Percentiles rank a stretch among this genome's conserved stretches.
These are phyloP conservation scores for Fusarium robinianum DNA, from an alignment of 2,329 filamentous ascomycete species.

Conservation along the genomic window DNA sequence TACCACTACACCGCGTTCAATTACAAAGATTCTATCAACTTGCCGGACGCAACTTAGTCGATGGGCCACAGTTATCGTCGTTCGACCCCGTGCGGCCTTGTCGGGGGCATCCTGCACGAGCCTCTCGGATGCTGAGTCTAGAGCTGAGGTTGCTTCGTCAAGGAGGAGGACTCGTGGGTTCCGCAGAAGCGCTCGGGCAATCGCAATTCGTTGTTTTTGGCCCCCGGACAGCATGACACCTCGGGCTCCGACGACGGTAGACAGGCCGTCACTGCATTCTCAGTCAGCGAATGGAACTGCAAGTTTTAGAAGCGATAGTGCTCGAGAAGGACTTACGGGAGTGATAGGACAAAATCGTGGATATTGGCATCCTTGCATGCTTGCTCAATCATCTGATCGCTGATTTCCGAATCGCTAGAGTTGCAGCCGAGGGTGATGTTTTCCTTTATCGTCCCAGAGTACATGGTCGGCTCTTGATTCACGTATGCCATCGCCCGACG, in stretches of 20 bases:
- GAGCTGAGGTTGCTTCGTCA: conserved; percentile 2
- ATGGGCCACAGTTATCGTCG: conserved; percentile 2
- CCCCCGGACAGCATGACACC: conserved; percentile 2
- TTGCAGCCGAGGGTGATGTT: not conserved
- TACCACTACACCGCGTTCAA: not conserved
- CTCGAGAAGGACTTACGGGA: conserved; percentile 1
- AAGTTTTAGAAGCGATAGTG: not conserved
- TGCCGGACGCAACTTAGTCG: not conserved
- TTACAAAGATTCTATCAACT: not conserved
- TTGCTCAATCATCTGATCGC: not conserved
- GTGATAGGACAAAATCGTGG: not conserved
- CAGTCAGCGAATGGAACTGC: not conserved
- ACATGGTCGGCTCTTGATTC: conserved; percentile 1
- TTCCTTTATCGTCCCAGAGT: not conserved
- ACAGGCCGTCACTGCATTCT: not conserved
- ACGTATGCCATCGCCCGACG: not conserved
- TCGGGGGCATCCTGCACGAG: conserved; percentile 3
- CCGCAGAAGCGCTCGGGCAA: conserved; percentile 2
- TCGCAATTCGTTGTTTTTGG: conserved; percentile 2
- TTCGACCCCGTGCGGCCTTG: not conserved
- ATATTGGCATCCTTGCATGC: not conserved
- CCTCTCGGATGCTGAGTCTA: conserved; percentile 1
- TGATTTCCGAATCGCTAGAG: too few relatives aligned
- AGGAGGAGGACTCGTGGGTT: not conserved
- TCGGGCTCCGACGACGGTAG: not conserved